Evolutionary conservation across 768 basidiomycete species (phyloP).

Genomic region (Amanita jacksonii): DNA sequence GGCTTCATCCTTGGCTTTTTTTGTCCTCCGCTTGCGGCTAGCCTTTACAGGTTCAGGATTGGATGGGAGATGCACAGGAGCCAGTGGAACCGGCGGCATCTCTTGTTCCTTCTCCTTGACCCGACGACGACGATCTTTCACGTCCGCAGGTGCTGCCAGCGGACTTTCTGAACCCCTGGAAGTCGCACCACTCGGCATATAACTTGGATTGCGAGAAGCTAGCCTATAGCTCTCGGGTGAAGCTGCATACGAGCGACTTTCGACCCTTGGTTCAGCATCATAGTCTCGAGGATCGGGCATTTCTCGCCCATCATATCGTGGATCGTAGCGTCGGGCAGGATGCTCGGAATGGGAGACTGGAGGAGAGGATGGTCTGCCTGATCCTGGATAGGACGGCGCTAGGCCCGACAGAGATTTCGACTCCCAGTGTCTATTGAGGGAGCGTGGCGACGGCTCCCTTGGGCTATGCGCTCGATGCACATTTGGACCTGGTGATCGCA

Average conservation of each 20-base stretch:
- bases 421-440: slow-evolving; percentile 52
- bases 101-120: slow-evolving; percentile 41
- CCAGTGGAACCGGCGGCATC: slow-evolving; percentile 19
- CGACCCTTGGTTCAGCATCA: slow-evolving; percentile 31
- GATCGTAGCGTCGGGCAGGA: slow-evolving; percentile 51
- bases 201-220: slow-evolving; percentile 19
- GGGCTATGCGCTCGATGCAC: slow-evolving; percentile 37
- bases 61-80: slow-evolving; percentile 15
- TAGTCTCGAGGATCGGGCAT: slow-evolving; percentile 36
- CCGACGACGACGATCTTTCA: slow-evolving; percentile 31
- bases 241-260: slow-evolving; percentile 27
- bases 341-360: slow-evolving; percentile 35
- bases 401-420: slow-evolving; percentile 38
- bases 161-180: slow-evolving; percentile 55
- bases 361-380: slow-evolving; percentile 24
- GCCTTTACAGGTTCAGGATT: slow-evolving; percentile 7
- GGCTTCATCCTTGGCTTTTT: slow-evolving; percentile 33
- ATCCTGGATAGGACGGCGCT: slow-evolving; percentile 20
- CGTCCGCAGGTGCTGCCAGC: slow-evolving; percentile 26
- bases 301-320: slow-evolving; percentile 36
- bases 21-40: slow-evolving; percentile 11
- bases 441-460: slow-evolving; percentile 53
- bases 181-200: slow-evolving; percentile 20
- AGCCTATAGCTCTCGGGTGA: slow-evolving; percentile 38
- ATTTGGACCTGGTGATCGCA: slow-evolving; percentile 29